Conservation (phyloP, 352 stramenopile genomes). For the Globisporangium carolinianum region DNA sequence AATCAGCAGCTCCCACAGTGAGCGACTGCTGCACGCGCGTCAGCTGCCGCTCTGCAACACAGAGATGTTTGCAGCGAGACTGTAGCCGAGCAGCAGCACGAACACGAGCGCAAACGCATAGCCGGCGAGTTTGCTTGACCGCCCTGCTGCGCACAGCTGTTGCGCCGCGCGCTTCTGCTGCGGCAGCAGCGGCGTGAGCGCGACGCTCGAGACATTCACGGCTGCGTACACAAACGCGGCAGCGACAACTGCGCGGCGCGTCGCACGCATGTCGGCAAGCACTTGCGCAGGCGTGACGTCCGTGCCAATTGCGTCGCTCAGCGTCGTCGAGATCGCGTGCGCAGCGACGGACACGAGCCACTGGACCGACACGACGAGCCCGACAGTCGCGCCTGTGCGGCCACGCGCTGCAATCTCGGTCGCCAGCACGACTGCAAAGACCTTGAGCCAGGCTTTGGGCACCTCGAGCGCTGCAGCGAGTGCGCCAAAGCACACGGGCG, state of each 20-base stretch:
- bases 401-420: slow-evolving; percentile 53
- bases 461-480: slow-evolving; percentile 22
- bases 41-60: slow-evolving; percentile 5
- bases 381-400: slow-evolving; percentile 45
- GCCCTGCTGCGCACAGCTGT: slow-evolving; percentile 27
- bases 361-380: slow-evolving; percentile 40
- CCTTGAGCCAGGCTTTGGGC: slow-evolving; percentile 27
- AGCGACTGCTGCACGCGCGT: not conserved
- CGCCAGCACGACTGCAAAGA: slow-evolving; percentile 31
- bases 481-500: slow-evolving; percentile 39
- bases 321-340: slow-evolving; percentile 17
- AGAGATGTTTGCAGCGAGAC: slow-evolving; percentile 25
- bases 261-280: slow-evolving; percentile 18
- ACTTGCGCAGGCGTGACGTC: slow-evolving; percentile 16
- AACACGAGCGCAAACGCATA: slow-evolving; percentile 21
- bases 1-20: not conserved
- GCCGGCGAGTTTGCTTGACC: slow-evolving; percentile 23
- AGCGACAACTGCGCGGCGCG: slow-evolving; percentile 18
- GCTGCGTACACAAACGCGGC: slow-evolving; percentile 13
- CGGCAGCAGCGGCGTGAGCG: slow-evolving; percentile 22
- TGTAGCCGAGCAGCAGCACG: slow-evolving; percentile 21
- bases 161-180: slow-evolving; percentile 34
- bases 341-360: slow-evolving; percentile 23
- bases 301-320: slow-evolving; percentile 21
- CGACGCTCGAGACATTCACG: slow-evolving; percentile 23